Evolutionary conservation across 345 rosid species (phyloP).

Genomic region (Fremontodendron californicum): DNA sequence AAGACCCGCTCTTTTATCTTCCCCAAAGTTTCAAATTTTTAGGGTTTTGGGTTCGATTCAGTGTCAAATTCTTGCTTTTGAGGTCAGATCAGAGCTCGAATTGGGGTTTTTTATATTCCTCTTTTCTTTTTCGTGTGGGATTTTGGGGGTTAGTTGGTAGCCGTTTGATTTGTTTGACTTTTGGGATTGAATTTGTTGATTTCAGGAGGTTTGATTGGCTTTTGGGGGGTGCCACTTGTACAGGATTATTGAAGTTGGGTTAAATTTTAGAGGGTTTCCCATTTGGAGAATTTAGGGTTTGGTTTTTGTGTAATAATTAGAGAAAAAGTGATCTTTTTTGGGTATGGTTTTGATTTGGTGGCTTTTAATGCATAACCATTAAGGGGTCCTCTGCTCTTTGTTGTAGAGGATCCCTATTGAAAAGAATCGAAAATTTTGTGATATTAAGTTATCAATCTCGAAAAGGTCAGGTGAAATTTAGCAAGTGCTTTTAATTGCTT

Average conservation of each 20-base stretch:
- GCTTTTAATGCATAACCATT: constrained; percentile 46
- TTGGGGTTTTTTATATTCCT: constrained; percentile 12
- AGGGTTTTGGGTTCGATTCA: constrained; percentile 25
- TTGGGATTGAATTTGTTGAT: not conserved
- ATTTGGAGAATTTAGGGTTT: constrained; percentile 32
- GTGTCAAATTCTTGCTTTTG: constrained; percentile 8
- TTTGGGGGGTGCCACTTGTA: constrained; percentile 25
- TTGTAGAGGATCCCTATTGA: constrained; percentile 53
- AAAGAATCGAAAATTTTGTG: not conserved
- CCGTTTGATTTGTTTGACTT: constrained; percentile 39
- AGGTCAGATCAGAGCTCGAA: constrained; percentile 36
- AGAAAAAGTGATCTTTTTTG: constrained; percentile 19
- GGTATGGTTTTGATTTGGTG: constrained; percentile 21
- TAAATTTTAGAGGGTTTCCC: constrained; percentile 19
- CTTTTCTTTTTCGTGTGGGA: constrained; percentile 1
- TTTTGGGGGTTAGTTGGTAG: constrained; percentile 13
- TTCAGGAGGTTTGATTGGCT: constrained; percentile 3
- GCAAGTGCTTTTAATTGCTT: constrained; percentile 12
- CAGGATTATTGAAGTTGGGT: constrained; percentile 28
- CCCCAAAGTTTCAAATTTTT: constrained; percentile 7
- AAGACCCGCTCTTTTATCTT: constrained; percentile 14
- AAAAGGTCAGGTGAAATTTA: constrained; percentile 17
- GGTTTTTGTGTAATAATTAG: not conserved
- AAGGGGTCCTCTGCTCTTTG: constrained; percentile 58
- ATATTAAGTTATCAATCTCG: not conserved